A percentile compares a stretch with the other conserved stretches of the same genome.
phyloP scores from a whole-genome alignment of 495 filamentous ascomycete genomes.

The Aeminium ludgeri region DNA sequence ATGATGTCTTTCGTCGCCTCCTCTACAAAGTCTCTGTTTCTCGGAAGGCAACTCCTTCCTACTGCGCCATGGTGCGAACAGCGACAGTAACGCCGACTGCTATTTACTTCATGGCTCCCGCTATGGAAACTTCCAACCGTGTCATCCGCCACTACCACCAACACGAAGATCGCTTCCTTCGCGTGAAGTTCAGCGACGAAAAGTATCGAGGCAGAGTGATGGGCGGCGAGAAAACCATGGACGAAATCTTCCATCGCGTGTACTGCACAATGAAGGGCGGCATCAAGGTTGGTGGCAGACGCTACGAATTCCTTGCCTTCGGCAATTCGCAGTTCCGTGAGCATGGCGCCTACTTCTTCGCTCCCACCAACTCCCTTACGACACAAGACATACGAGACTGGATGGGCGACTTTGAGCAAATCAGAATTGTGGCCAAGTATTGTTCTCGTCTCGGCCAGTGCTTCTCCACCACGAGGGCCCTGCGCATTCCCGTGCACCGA shows the following conservation, averaged over 20 bases:
- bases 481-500: conserved; percentile 34
- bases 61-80: conserved; percentile 60
- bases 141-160: conserved; percentile 56
- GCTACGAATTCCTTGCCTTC: conserved; percentile 83
- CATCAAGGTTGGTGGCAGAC: conserved; percentile 62
- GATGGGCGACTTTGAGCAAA: conserved; percentile 79
- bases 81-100: conserved; percentile 70
- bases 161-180: conserved; percentile 67
- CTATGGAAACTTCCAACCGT: conserved; percentile 73
- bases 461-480: conserved; percentile 77
- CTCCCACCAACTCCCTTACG: conserved; percentile 39
- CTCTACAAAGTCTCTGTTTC: conserved; percentile 30
- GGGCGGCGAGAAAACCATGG: conserved; percentile 40
- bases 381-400: conserved; percentile 63
- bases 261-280: conserved; percentile 56
- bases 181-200: conserved; percentile 84
- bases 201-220: conserved; percentile 25
- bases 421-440: conserved; percentile 65
- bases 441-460: conserved; percentile 81
- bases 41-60: conserved; percentile 40
- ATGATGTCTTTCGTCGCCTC: conserved; percentile 48
- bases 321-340: conserved; percentile 93
- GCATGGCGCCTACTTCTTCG: conserved; percentile 81
- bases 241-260: conserved; percentile 60
- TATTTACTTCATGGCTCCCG: conserved; percentile 58